Conservation (phyloP, 371 early-diverging fungal genomes). For the Mucor mucedo region DNA sequence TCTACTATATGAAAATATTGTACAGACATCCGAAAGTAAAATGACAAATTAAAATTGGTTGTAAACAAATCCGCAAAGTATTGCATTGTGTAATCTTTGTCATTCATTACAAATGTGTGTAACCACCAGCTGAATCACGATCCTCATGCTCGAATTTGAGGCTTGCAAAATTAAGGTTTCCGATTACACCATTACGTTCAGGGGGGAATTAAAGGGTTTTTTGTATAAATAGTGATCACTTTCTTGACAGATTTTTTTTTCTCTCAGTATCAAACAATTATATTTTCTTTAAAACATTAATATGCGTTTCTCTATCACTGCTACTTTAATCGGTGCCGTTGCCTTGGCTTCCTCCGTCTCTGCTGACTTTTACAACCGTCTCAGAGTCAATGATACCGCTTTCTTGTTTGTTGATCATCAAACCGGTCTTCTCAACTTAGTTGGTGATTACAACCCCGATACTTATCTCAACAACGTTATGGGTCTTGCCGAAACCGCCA, state of each 20-base stretch:
- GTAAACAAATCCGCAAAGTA: no score
- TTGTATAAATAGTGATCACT: background rate
- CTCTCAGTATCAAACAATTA: background rate
- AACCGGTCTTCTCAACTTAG: constrained; percentile 33
- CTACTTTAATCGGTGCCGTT: constrained; percentile 24
- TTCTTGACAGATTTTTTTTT: background rate
- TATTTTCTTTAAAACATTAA: background rate
- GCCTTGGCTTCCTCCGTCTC: constrained; percentile 19
- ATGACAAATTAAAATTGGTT: no score
- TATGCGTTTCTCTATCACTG: constrained; percentile 28
- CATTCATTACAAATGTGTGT: no score
- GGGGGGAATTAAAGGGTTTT: no score
- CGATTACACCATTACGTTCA: no score
- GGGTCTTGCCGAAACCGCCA: constrained; percentile 37
- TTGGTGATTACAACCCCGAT: constrained; percentile 30
- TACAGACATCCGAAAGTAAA: no score
- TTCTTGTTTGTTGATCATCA: constrained; percentile 39
- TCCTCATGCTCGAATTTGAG: no score
- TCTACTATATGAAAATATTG: no score
- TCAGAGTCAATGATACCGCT: constrained; percentile 25
- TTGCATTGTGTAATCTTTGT: no score
- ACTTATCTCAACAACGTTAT: constrained; percentile 30
- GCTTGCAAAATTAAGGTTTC: no score
- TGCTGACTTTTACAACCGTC: constrained; percentile 30
- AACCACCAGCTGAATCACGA: no score